Conservation (phyloP, 345 rosid genomes). For the Fremontodendron californicum region DNA sequence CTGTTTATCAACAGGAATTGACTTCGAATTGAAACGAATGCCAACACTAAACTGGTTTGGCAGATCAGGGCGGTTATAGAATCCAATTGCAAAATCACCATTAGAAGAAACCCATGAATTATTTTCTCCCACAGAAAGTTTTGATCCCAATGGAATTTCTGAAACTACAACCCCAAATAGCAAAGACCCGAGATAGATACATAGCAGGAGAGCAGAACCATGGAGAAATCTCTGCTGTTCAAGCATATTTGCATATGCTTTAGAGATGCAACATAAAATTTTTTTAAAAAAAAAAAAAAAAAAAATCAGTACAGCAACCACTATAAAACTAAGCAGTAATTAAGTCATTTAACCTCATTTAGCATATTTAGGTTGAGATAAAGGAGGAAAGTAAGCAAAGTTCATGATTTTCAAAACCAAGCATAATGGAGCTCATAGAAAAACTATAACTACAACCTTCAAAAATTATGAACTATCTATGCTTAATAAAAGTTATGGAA, state of each 20-base stretch:
- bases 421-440: constrained; percentile 20
- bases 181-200: constrained; percentile 36
- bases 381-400: background rate
- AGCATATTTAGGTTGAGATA: constrained; percentile 2
- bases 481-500: constrained; percentile 14
- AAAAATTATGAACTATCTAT: background rate
- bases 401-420: constrained; percentile 16
- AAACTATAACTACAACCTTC: background rate
- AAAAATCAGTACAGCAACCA: constrained; percentile 10
- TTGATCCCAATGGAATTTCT: constrained; percentile 58
- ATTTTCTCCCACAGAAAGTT: constrained; percentile 44
- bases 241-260: constrained; percentile 36
- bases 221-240: constrained; percentile 11
- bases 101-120: constrained; percentile 60
- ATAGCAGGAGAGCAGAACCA: constrained; percentile 32
- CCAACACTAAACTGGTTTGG: constrained; percentile 68
- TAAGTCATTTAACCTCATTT: constrained; percentile 1
- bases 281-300: too few species aligned
- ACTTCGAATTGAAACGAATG: constrained; percentile 57
- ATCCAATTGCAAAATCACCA: constrained; percentile 70
- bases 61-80: constrained; percentile 46
- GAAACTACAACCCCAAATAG: constrained; percentile 37
- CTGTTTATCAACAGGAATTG: constrained; percentile 44
- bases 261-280: constrained; percentile 17
- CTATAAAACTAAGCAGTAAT: background rate